Evolutionary conservation across 1,284 basidiomycete genomes (phyloP), one percentile per base, ranked within the genome.

Genomic region (Austroboletus novae-zelandiae): DNA sequence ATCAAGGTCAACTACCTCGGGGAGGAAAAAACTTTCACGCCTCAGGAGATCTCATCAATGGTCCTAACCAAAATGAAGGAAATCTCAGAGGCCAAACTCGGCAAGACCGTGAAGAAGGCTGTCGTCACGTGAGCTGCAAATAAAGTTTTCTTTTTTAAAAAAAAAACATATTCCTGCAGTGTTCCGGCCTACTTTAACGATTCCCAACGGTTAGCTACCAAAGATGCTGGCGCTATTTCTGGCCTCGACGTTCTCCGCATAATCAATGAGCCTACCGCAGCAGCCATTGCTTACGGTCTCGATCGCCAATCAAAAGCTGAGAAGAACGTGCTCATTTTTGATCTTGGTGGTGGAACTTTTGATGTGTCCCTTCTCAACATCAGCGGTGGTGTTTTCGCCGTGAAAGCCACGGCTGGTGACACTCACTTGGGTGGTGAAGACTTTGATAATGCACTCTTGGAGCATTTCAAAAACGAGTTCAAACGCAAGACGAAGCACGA

Each of bases 21-120:
- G 57, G 94, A 98, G 68, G 89, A 91, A 61, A 98, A 98, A 81
- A 88, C 86, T 57, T 98, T 98, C 78, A 93, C 88, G 61, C 94
- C 94, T 51, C 94, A 98, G 74, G 94, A 98, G 74, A 96, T 99
- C 71, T 98, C 96, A 17, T 88, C 96, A 60, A 98, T 99, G 96
- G 95, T 99, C 62, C 86, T 99, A 64, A 81, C 81, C 65, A 99
- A 98, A 81, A 98, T 99, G 93, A 98, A 96, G 84, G 96, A 98
- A 76, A 97, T 94, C 61, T 94, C 95, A 54, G 96, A 98, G 80
- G 94, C 95, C 48, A 97, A 98, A 78, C 91, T 98, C 63, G 96
- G 94, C 67, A 91, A 91, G 74, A 87, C 84, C 52, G 92, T 98
- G 70, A 91, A 91, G 76, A 94, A 98, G 75, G 95, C 95, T 56